Evolutionary conservation across 202 grass and related monocot genomes (phyloP).

Genomic region (Panicum hallii): DNA sequence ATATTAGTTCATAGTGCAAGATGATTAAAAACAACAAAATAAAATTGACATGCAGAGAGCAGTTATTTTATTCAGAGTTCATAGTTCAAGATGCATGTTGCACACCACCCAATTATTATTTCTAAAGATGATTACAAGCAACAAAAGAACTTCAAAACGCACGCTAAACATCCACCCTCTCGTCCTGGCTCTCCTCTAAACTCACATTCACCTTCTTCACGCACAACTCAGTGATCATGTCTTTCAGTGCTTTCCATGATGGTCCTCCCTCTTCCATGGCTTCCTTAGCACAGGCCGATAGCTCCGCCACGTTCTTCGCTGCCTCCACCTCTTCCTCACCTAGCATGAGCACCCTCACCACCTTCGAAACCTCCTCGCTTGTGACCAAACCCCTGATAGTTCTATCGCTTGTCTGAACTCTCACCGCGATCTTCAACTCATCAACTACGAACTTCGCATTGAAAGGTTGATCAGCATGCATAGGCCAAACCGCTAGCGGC

Average conservation of each 20-base stretch:
- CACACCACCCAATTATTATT: not conserved
- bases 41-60: not conserved
- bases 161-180: not conserved
- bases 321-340: not conserved
- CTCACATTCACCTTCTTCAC: not conserved
- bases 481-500: slow-evolving; percentile 51
- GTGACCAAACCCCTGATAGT: slow-evolving; percentile 44
- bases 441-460: slow-evolving; percentile 50
- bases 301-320: too few species aligned
- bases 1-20: too few species aligned
- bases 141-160: not conserved
- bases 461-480: slow-evolving; percentile 55
- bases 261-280: too few species aligned
- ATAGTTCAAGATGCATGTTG: not conserved
- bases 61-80: not conserved
- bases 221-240: too few species aligned
- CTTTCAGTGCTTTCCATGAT: too few species aligned
- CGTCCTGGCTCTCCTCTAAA: not conserved
- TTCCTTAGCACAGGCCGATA: too few species aligned
- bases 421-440: slow-evolving; percentile 57
- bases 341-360: slow-evolving; percentile 33
- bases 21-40: not conserved
- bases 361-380: slow-evolving; percentile 21
- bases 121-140: not conserved
- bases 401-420: slow-evolving; percentile 45